phyloP scores from a whole-genome alignment of 345 rosid genomes.

The Brassica rapa region DNA sequence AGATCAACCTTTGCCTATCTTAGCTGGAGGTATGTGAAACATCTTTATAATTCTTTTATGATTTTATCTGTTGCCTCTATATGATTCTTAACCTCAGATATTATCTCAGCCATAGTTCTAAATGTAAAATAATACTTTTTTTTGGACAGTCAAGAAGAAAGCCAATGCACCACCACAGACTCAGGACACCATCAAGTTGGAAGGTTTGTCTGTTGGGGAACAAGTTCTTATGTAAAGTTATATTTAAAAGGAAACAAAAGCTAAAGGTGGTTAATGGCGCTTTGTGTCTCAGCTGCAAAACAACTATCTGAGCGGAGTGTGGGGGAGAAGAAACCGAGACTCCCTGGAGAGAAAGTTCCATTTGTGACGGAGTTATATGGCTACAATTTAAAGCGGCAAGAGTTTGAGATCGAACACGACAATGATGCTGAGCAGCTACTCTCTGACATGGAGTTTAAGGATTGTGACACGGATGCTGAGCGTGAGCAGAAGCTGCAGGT shows the following conservation, averaged over 20 bases:
- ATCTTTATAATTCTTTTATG: neutral
- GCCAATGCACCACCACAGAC: constrained; percentile 45
- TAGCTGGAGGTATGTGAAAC: constrained; percentile 50
- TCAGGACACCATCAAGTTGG: constrained; percentile 62
- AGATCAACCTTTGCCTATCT: constrained; percentile 48
- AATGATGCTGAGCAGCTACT: constrained; percentile 92
- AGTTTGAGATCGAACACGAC: constrained; percentile 93
- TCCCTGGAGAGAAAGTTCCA: constrained; percentile 69
- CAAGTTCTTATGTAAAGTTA: constrained; percentile 2
- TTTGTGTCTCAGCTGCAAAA: constrained; percentile 47
- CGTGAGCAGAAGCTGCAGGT: constrained; percentile 77
- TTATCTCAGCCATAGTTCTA: constrained; percentile 39
- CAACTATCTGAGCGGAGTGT: constrained; percentile 77
- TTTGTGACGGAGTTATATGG: constrained; percentile 77
- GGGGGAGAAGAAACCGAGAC: constrained; percentile 84
- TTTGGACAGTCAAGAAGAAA: constrained; percentile 51
- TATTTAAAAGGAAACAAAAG: neutral
- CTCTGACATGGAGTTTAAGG: constrained; percentile 94
- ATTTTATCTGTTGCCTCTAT: neutral
- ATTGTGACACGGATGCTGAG: constrained; percentile 74
- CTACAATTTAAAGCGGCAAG: constrained; percentile 87
- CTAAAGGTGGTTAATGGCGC: constrained; percentile 9
- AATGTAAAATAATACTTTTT: constrained; percentile 38
- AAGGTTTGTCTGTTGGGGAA: constrained; percentile 54
- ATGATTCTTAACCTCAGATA: constrained; percentile 20